Evolutionary conservation across 2,329 filamentous ascomycete species (phyloP), one percentile per base, ranked within the genome.

Genomic region (Penicillium sp.): DNA sequence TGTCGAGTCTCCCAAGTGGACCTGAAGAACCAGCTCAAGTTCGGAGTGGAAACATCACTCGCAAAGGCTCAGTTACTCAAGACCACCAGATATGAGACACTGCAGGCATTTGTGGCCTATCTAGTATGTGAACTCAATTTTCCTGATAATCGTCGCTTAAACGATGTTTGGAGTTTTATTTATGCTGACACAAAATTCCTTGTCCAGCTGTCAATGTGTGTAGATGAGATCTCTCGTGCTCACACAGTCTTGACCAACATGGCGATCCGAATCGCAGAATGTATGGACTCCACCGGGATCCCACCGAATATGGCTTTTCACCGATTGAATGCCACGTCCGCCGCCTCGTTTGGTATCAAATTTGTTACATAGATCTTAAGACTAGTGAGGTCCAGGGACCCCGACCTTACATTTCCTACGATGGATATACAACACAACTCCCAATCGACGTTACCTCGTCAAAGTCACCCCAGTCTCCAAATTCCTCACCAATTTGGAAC

Each of bases 391-490:
- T 50, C 30, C 55, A 57, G 9, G 55, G 55, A 7, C 55, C 55
- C 4, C 55, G 55, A 45, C 55, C 55, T 38, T 57, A 50, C 37
- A 57, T 57, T 24, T 33, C 37, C 35, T 22, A 38, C 9, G 33
- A 57, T 40, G 55, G 55, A 30, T 57, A 57, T 22, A 57, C 55
- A 13, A 57, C 55, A 19, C 44, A 57, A n/a, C 30, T 57, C 17
- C 55, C 55, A 6, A 17, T 35, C 1, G 30, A 54, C 24, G 26
- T 40, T 28, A 22, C 19, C n/a, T 26, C 51, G 42, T 4, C 42
- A 24, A 45, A 12, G n/a, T 45, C 42, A 24, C 37, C 37, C 37
- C 42, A 45, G 10, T 40, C 33, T 54, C n/a, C 33, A 28, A 24
- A 13, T 54, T 38, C 33, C 26, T 4, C n/a, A 26, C 19, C 33